phyloP scores from a whole-genome alignment of 177 flowering plant genomes.

The Tripterygium wilfordii region DNA sequence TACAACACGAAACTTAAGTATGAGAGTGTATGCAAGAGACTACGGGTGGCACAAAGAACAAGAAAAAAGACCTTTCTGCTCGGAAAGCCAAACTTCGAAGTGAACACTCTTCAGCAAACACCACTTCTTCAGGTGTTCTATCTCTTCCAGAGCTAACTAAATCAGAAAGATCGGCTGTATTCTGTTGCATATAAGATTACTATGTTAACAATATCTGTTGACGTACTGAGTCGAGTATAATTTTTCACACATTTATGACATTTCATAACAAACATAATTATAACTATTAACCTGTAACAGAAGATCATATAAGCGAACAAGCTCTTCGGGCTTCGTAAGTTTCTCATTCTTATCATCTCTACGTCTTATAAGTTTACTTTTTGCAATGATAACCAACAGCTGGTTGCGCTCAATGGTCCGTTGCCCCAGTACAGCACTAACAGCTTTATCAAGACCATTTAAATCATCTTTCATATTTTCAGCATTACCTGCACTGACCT shows the following conservation, averaged over 20 bases:
- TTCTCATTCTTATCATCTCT: conserved; percentile 78
- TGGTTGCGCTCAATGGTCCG: conserved; percentile 90
- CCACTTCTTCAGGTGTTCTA: conserved; percentile 75
- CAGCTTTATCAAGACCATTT: conserved; percentile 96
- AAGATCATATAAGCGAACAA: conserved; percentile 92
- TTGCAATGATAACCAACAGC: conserved; percentile 69
- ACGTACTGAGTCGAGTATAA: no score
- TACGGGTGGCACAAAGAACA: no score
- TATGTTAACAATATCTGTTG: background rate
- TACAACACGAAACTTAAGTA: no score
- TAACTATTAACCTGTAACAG: conserved; percentile 67
- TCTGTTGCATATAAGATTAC: conserved; percentile 42
- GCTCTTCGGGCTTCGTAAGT: conserved; percentile 89
- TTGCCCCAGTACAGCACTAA: conserved; percentile 76
- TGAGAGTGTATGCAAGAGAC: no score
- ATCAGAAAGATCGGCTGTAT: conserved; percentile 81
- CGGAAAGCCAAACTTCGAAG: conserved; percentile 63
- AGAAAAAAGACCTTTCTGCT: conserved; percentile 90
- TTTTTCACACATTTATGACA: no score
- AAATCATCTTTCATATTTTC: conserved; percentile 89
- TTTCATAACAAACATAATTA: no score
- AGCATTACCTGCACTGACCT: conserved; percentile 84
- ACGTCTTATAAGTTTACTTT: conserved; percentile 53
- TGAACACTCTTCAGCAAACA: conserved; percentile 71
- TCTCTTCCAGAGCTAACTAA: conserved; percentile 96